phyloP scores from a whole-genome alignment of 2,329 filamentous ascomycete species.

The Podosphaera fusca region DNA sequence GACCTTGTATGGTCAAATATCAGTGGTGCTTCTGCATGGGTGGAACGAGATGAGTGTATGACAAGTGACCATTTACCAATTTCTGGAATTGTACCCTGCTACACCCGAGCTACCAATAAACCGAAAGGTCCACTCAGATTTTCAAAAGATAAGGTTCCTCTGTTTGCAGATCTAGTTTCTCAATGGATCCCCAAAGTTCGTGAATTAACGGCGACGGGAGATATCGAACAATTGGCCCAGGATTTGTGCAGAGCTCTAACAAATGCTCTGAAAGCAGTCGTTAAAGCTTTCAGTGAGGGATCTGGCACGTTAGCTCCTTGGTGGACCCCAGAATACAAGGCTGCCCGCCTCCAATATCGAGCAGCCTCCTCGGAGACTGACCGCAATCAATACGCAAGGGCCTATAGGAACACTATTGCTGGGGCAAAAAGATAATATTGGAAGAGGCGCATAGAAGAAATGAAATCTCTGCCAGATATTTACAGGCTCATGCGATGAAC shows the following conservation, averaged over 20 bases:
- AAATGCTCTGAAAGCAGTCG: neutral
- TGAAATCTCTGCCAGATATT: too few relatives aligned
- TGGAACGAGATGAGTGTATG: neutral
- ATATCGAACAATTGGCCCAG: neutral
- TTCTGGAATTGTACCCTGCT: neutral
- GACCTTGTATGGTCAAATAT: neutral
- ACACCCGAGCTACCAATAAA: too few relatives aligned
- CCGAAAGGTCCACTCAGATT: too few relatives aligned
- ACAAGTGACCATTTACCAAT: neutral
- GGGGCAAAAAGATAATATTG: too few relatives aligned
- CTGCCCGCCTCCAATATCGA: neutral
- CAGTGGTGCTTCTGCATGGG: neutral
- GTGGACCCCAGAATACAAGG: neutral
- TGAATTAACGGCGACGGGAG: neutral
- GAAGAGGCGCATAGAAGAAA: too few relatives aligned
- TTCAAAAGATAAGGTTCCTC: too few relatives aligned
- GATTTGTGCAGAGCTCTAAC: neutral
- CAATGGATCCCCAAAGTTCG: neutral
- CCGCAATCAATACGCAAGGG: too few relatives aligned
- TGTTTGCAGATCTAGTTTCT: too few relatives aligned
- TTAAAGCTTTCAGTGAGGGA: neutral
- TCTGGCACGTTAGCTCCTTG: neutral
- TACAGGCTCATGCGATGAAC: too few relatives aligned
- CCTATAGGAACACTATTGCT: too few relatives aligned
- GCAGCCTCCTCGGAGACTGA: too few relatives aligned